Base-by-base conservation (phyloP, 2,329 filamentous ascomycete genomes). In the Neofusicoccum umdonicola region DNA sequence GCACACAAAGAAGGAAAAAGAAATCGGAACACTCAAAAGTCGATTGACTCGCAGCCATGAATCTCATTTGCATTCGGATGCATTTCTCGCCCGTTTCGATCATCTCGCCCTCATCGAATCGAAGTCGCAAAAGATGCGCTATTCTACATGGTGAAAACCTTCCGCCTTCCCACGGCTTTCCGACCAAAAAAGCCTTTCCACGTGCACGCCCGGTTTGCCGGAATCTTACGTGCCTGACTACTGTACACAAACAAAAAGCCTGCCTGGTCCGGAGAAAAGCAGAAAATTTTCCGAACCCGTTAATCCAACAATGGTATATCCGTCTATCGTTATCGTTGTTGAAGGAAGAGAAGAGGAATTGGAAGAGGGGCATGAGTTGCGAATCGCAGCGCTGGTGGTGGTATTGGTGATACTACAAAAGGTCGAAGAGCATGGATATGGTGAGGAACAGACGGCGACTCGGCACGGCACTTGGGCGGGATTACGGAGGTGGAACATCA, bases 241-340 rank as follows among this genome's bases (percentile, higher is more conserved):
- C 58, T 62, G 45, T 62, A 62, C 58, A 62, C 42, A 50, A 61
- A 31, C 39, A 45, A 45, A 34, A 50, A 50, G 31, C 57, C 35
- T 42, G 42, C 56, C 45, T 35, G 58, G 44, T 37, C 37, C 34
- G 58, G 22, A 42, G 15, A 62, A 31, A n/a, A 42, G 37, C 27
- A 34, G 12, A 35, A 47, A 22, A 37, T 37, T 47, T 22, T 27
- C 27, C 7, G 8, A 47, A 34, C 17, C 56, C 34, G 44, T 34
- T 50, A 34, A 42, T 31, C 15, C 58, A 45, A 57, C 54, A 60
- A 62, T 62, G 58, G 58, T 62, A 50, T 51, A 62, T 50, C 58
- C 56, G 56, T 60, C 58, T 62, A 62, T 62, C 58, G 45, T 50
- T 41, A 62, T 51, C 44, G 58, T 51, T 41, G 39, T 31, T 12